Evolutionary conservation across 345 rosid species (phyloP).

Genomic region (Nephelium lappaceum): DNA sequence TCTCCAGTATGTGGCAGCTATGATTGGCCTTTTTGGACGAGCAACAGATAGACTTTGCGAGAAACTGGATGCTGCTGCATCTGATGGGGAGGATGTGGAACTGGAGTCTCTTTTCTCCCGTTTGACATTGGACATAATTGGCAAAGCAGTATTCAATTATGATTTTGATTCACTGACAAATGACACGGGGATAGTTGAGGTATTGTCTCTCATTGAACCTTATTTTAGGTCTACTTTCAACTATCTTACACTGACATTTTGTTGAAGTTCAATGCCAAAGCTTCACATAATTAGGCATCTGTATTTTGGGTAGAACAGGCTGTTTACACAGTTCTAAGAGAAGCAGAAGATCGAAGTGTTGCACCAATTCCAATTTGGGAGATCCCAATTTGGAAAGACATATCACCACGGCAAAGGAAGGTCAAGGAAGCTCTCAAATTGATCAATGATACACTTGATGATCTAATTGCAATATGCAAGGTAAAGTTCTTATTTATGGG

Average conservation of each 20-base stretch:
- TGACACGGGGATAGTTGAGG: constrained; percentile 98
- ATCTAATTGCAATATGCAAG: constrained; percentile 87
- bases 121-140: constrained; percentile 87
- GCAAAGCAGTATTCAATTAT: constrained; percentile 93
- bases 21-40: constrained; percentile 83
- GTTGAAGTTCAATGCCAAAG: neutral
- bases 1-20: constrained; percentile 84
- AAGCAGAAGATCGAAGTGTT: constrained; percentile 97
- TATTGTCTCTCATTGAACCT: constrained; percentile 17
- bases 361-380: constrained; percentile 94
- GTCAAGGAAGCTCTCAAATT: constrained; percentile 73
- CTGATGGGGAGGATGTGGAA: constrained; percentile 80
- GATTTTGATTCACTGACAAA: constrained; percentile 91
- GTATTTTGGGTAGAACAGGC: constrained; percentile 53
- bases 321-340: constrained; percentile 85
- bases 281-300: neutral
- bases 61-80: constrained; percentile 79
- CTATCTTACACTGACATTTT: neutral
- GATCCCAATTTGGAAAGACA: constrained; percentile 90
- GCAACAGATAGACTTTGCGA: constrained; percentile 86
- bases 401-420: constrained; percentile 84
- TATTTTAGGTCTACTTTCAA: neutral
- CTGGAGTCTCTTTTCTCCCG: constrained; percentile 98
- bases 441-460: constrained; percentile 73
- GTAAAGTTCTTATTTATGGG: constrained; percentile 35